Conservation (phyloP, 345 rosid genomes). For the Lepidium didymum region DNA sequence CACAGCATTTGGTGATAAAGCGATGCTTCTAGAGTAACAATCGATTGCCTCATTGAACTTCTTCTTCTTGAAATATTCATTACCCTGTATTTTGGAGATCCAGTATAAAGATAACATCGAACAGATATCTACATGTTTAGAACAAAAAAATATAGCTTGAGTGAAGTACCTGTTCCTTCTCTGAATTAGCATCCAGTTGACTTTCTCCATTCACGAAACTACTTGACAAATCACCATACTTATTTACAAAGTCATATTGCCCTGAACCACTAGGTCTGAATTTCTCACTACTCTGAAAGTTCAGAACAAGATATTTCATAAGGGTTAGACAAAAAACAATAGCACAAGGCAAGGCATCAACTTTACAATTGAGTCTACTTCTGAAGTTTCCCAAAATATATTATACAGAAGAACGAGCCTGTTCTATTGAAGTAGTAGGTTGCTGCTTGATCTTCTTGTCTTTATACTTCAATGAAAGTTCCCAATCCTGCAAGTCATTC, state of each 20-base stretch:
- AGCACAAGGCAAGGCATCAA: no score
- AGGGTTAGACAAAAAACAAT: background rate
- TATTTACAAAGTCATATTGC: slow-evolving; percentile 31
- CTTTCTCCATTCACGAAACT: slow-evolving; percentile 36
- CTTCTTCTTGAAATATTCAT: slow-evolving; percentile 76
- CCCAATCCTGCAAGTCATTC: slow-evolving; percentile 98
- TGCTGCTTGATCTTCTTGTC: slow-evolving; percentile 57
- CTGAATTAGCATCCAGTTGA: slow-evolving; percentile 61
- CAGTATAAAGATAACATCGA: background rate
- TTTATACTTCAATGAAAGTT: slow-evolving; percentile 47
- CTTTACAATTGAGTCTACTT: background rate
- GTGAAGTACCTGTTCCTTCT: slow-evolving; percentile 65
- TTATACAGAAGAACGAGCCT: slow-evolving; percentile 22
- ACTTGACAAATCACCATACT: slow-evolving; percentile 39
- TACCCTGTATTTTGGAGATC: slow-evolving; percentile 44
- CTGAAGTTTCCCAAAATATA: background rate
- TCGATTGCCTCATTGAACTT: slow-evolving; percentile 80
- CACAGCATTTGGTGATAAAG: slow-evolving; percentile 74
- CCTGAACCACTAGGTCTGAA: slow-evolving; percentile 23
- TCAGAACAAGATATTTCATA: background rate
- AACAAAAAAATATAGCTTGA: slow-evolving; percentile 9
- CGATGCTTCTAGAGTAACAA: slow-evolving; percentile 89
- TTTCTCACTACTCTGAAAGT: slow-evolving; percentile 26
- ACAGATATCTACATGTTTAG: background rate
- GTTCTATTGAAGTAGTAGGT: slow-evolving; percentile 27